Evolutionary conservation across 371 early-diverging fungal species (phyloP).

Genomic region (Mucor piriformis): DNA sequence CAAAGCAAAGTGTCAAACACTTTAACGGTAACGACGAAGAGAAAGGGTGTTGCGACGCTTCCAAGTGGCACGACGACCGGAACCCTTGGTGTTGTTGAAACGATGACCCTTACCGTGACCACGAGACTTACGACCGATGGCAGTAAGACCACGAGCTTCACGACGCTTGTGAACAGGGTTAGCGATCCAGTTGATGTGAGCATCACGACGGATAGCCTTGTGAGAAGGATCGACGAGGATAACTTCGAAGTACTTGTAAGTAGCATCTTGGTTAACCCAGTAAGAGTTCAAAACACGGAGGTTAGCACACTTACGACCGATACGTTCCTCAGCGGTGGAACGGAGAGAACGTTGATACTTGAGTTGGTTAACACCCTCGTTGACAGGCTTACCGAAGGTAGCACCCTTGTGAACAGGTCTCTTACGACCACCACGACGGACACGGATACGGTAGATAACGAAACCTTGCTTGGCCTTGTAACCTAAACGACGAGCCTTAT

Average conservation of each 20-base stretch:
- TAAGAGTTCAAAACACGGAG: conserved; percentile 98
- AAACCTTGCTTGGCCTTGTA: conserved; percentile 99
- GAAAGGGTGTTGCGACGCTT: conserved; percentile 79
- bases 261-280: conserved; percentile 99
- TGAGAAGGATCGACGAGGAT: conserved; percentile 97
- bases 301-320: conserved; percentile 94
- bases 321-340: conserved; percentile 95
- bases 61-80: conserved; percentile 86
- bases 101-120: conserved; percentile 98
- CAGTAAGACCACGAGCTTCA: conserved; percentile 97
- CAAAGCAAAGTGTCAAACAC: conserved; percentile 9
- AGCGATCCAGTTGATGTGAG: conserved; percentile 99
- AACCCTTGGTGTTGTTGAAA: conserved; percentile 98
- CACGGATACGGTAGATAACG: conserved; percentile 96
- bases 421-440: conserved; percentile 98
- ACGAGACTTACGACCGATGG: conserved; percentile 96
- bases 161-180: conserved; percentile 98
- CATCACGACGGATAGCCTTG: conserved; percentile 97
- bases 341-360: conserved; percentile 95
- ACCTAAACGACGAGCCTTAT: conserved; percentile 98
- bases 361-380: conserved; percentile 97
- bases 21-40: conserved; percentile 84
- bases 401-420: conserved; percentile 96
- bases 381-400: conserved; percentile 96
- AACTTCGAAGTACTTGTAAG: conserved; percentile 99